A percentile compares a stretch with the other conserved stretches of the same genome.
Conservation (phyloP, 192 early-diverging fungal species). For the Gigaspora rosea region DNA sequence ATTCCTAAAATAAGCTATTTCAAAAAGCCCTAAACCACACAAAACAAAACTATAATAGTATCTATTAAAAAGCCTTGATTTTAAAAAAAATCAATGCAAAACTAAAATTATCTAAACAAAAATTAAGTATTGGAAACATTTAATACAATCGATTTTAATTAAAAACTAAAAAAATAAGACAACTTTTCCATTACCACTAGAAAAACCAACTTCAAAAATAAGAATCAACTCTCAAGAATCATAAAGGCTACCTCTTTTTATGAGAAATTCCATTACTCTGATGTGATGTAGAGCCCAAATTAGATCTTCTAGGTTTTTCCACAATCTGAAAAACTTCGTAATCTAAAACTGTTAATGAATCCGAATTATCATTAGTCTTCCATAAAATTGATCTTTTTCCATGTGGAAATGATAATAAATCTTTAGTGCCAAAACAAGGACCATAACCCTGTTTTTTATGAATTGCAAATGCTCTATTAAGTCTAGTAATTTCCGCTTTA, state of each 20-base stretch:
- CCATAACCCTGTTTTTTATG: neutral
- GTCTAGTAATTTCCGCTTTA: constrained; percentile 8
- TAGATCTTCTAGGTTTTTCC: neutral
- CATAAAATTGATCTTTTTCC: constrained; percentile 2
- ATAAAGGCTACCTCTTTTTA: neutral
- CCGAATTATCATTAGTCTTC: constrained; percentile 4
- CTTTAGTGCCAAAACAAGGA: constrained; percentile 5
- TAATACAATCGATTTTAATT: no score
- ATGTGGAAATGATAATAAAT: constrained; percentile 14
- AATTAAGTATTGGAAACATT: no score
- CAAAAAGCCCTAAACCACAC: no score
- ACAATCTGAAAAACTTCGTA: constrained; percentile 20
- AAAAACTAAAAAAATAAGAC: no score
- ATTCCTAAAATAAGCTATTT: no score
- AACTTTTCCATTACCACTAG: no score
- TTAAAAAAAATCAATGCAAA: no score
- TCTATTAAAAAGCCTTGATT: no score
- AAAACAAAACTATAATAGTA: no score
- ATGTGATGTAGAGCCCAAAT: neutral
- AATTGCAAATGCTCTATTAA: neutral
- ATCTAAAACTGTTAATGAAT: neutral
- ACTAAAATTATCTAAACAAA: no score
- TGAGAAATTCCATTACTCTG: neutral
- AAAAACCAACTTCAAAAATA: no score
- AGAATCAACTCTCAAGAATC: no score